phyloP scores from a whole-genome alignment of 2,329 filamentous ascomycete genomes.

The Aphanoascus verrucosus region DNA sequence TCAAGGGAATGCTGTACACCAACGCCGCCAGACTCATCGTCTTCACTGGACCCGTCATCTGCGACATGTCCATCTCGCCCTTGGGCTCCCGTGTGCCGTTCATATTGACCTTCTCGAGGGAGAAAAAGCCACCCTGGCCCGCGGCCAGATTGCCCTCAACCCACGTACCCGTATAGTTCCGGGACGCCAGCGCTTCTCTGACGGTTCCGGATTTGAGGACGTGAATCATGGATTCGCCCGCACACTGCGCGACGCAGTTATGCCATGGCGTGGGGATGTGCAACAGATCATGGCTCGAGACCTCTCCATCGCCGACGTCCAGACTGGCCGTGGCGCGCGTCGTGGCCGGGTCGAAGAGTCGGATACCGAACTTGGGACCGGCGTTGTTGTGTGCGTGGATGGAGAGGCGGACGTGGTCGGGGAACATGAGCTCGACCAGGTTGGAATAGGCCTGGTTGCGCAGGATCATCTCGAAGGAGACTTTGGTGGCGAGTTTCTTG shows the following conservation, averaged over 20 bases:
- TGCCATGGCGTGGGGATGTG: slow-evolving; percentile 5
- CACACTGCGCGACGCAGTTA: slow-evolving; percentile 1
- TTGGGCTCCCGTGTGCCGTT: too few relatives aligned
- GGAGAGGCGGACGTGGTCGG: slow-evolving; percentile 4
- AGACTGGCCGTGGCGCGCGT: background rate
- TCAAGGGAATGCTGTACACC: too few relatives aligned
- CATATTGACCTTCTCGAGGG: slow-evolving; percentile 1
- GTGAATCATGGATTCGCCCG: background rate
- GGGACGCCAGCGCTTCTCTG: background rate
- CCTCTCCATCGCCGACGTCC: background rate
- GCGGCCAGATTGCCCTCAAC: background rate
- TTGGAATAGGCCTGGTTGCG: slow-evolving; percentile 8
- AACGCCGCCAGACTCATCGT: too few relatives aligned
- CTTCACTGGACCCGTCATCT: too few relatives aligned
- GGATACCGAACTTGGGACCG: slow-evolving; percentile 6
- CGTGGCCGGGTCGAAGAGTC: background rate
- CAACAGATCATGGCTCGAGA: background rate
- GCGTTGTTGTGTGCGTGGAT: slow-evolving; percentile 7
- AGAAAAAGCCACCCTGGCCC: background rate
- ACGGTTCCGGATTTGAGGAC: background rate
- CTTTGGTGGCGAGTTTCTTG: slow-evolving; percentile 5
- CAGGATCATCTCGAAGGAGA: slow-evolving; percentile 8
- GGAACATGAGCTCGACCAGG: slow-evolving; percentile 6
- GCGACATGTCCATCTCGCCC: too few relatives aligned
- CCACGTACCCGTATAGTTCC: slow-evolving; percentile 1